Conservation (phyloP, 2,329 filamentous ascomycete genomes). For the Cladosporium colombiae region DNA sequence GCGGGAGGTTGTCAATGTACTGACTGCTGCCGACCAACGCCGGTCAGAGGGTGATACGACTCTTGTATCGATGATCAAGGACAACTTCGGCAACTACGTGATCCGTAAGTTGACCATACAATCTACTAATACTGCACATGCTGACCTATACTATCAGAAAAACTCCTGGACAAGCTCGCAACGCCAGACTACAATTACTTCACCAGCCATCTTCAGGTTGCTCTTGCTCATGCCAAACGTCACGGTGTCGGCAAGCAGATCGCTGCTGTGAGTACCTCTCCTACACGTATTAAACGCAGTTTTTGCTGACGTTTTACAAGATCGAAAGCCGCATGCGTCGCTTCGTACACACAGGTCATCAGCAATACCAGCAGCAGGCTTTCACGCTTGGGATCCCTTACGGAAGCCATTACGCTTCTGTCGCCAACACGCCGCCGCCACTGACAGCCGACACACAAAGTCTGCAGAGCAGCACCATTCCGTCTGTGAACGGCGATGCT, state of each 20-base stretch:
- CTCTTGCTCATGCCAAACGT: conserved; percentile 47
- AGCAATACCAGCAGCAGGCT: conserved; percentile 19
- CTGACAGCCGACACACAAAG: conserved; percentile 33
- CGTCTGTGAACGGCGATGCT: conserved; percentile 37
- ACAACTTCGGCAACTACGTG: conserved; percentile 94
- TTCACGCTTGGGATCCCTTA: conserved; percentile 20
- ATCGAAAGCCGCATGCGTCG: conserved; percentile 54
- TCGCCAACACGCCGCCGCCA: conserved; percentile 31
- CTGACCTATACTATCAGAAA: conserved; percentile 60
- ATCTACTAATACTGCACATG: not conserved
- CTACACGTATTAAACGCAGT: conserved; percentile 43
- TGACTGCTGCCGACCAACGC: conserved; percentile 63
- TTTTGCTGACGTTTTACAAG: conserved; percentile 21
- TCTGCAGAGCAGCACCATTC: conserved; percentile 31
- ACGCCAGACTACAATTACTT: conserved; percentile 46
- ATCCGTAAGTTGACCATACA: conserved; percentile 68
- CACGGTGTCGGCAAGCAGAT: conserved; percentile 48
- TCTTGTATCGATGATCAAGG: conserved; percentile 78
- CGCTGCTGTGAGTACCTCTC: conserved; percentile 49
- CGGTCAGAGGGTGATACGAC: conserved; percentile 59
- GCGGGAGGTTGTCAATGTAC: conserved; percentile 62
- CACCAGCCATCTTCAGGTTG: conserved; percentile 44
- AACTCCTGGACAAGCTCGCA: conserved; percentile 61
- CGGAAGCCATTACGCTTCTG: conserved; percentile 31
- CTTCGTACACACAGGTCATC: conserved; percentile 34